Evolutionary conservation across 768 basidiomycete species (phyloP).

Genomic region (Russula dissimulans): DNA sequence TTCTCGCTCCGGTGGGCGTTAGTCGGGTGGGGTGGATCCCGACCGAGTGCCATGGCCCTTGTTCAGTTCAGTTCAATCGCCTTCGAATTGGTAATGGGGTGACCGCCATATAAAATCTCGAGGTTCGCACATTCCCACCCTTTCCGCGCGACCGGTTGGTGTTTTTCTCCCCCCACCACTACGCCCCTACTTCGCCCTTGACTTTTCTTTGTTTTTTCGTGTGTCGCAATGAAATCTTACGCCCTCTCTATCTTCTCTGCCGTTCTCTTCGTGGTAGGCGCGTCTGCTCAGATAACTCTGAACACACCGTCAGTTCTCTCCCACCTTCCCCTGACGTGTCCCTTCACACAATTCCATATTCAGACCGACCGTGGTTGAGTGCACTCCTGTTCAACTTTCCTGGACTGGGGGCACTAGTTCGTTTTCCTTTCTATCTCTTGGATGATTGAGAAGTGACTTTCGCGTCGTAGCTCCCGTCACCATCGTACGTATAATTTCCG

Average conservation of each 20-base stretch:
- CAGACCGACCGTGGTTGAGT: conserved; percentile 43
- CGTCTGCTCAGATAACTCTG: conserved; percentile 42
- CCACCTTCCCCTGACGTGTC: background rate
- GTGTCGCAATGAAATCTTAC: conserved; percentile 38
- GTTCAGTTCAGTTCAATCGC: too few species aligned
- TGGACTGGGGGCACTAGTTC: conserved; percentile 49
- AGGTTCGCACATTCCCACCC: too few species aligned
- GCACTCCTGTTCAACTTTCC: conserved; percentile 44
- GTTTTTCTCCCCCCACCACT: too few species aligned
- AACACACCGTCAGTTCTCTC: conserved; percentile 60
- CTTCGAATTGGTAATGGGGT: too few species aligned
- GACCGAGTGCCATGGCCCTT: too few species aligned
- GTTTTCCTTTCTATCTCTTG: background rate
- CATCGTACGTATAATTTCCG: conserved; percentile 39
- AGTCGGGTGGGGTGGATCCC: too few species aligned
- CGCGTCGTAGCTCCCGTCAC: conserved; percentile 45
- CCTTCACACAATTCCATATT: background rate
- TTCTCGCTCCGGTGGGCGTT: too few species aligned
- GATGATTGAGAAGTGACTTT: conserved; percentile 8
- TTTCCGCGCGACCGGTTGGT: too few species aligned
- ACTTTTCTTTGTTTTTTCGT: too few species aligned
- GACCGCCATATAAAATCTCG: too few species aligned
- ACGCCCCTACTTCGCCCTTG: too few species aligned
- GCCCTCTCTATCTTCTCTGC: conserved; percentile 32
- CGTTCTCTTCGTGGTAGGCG: conserved; percentile 35